Evolutionary conservation across 208 protist genomes (phyloP), one percentile per base, ranked within the genome.

Genomic region (Crithidia expoeki): DNA sequence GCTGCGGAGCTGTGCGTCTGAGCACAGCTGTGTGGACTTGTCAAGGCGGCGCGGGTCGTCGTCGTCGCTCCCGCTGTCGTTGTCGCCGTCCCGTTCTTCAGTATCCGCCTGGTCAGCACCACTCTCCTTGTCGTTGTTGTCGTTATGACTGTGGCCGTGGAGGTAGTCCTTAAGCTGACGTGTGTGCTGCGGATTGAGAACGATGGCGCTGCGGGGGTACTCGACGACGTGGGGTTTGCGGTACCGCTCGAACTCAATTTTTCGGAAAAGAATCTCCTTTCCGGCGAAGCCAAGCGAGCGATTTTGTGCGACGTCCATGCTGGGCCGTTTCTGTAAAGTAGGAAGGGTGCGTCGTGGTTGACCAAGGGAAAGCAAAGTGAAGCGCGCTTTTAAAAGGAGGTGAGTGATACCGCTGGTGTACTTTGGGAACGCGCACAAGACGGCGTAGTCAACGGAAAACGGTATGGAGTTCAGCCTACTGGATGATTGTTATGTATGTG

Each of bases 121-220:
- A 12, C 63, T 68, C n/a, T 70, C 63, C 17, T 49, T 32, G 23
- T 51, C 23, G 10, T 33, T 56, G 12, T 12, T 28, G 25, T 60
- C 46, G 11, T 27, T 5, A 25, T 40, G 32, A 25, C 46, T 34
- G 44, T 59, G 53, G 21, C 52, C 55, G 36, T 25, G 38, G 2
- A 64, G 44, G 9, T 50, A 66, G 27, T 74, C 50, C 14, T 73
- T 56, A 23, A 78, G 68, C 46, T 86, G 74, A 33, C 64, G 72
- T 11, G 92, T 89, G 84, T 94, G 89, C 17, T 90, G 87, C 28
- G 89, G 88, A 64, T 96, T 96, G 46, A 96, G 81, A 21, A 96
- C 89, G 68, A 88, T 73, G n/a, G 92, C 92, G 68, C 89, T 81
- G n/a, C 84, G 83, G 25, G 92, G 92, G 80, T 96, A 96, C 65